phyloP scores from a whole-genome alignment of 441 rosid genomes.

The Aleurites moluccanus region DNA sequence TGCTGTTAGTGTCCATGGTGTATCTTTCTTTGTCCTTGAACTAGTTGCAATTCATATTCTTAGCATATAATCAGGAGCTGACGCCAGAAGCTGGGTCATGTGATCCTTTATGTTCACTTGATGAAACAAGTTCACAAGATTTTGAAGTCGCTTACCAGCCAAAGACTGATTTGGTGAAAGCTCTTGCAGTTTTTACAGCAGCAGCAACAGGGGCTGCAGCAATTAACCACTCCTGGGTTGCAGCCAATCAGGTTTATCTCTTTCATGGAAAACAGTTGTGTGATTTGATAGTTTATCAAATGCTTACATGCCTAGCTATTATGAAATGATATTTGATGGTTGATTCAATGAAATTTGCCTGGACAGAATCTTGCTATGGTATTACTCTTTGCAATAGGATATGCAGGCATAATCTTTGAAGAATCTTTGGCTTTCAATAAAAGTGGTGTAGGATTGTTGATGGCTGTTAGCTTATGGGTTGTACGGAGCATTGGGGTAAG shows the following conservation, averaged over 20 bases:
- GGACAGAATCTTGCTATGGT: conserved; percentile 95
- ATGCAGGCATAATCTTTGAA: conserved; percentile 84
- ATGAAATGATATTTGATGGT: background rate
- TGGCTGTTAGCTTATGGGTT: conserved; percentile 97
- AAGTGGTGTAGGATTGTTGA: conserved; percentile 87
- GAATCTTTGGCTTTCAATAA: conserved; percentile 92
- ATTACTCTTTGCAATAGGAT: conserved; percentile 77
- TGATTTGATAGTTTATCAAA: conserved; percentile 10
- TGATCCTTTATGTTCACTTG: conserved; percentile 86
- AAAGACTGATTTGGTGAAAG: conserved; percentile 75
- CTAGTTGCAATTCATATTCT: background rate
- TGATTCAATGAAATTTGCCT: conserved; percentile 22
- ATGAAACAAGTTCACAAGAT: conserved; percentile 75
- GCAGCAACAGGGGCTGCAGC: conserved; percentile 80
- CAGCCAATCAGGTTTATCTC: conserved; percentile 74
- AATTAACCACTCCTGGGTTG: conserved; percentile 92
- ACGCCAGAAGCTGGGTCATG: conserved; percentile 55
- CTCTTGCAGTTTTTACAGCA: conserved; percentile 68
- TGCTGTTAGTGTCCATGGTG: background rate
- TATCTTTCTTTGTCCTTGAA: conserved; percentile 3
- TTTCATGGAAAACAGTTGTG: conserved; percentile 6
- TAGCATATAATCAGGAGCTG: conserved; percentile 52
- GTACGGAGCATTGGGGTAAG: conserved; percentile 88
- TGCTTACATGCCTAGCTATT: conserved; percentile 1
- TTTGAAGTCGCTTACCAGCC: conserved; percentile 70